Evolutionary conservation across 139 green algal genomes (phyloP).

Genomic region (Parachlorella kessleri): DNA sequence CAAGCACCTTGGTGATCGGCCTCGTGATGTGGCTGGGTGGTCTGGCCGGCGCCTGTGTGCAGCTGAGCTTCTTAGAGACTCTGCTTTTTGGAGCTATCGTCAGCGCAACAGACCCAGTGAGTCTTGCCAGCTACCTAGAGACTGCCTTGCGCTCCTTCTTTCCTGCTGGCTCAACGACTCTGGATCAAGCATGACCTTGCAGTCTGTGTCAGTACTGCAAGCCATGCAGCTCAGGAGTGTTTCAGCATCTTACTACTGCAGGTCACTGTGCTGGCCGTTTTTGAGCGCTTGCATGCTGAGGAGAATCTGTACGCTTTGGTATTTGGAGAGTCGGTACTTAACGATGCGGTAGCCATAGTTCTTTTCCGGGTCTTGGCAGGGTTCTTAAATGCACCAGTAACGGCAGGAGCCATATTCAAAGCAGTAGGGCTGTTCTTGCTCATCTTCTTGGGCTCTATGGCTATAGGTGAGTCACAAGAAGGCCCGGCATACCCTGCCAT

Average conservation of each 20-base stretch:
- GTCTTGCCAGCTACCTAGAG: not conserved
- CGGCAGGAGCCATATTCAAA: constrained; percentile 24
- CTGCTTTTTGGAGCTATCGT: constrained; percentile 63
- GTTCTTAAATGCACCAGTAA: constrained; percentile 30
- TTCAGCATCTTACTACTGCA: constrained; percentile 19
- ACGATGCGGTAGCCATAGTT: constrained; percentile 78
- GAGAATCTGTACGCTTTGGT: constrained; percentile 29
- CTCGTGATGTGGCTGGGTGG: constrained; percentile 53
- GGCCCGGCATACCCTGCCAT: no score
- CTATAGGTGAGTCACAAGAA: constrained; percentile 31
- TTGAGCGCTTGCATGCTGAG: constrained; percentile 24
- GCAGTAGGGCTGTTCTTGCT: constrained; percentile 49
- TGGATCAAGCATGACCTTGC: not conserved
- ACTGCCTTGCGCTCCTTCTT: not conserved
- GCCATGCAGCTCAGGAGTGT: constrained; percentile 22
- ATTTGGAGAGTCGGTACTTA: constrained; percentile 67
- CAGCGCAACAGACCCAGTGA: constrained; percentile 71
- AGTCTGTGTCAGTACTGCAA: constrained; percentile 47
- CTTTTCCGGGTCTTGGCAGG: constrained; percentile 57
- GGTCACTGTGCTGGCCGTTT: constrained; percentile 43
- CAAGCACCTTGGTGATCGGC: constrained; percentile 50
- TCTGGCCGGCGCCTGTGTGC: constrained; percentile 36
- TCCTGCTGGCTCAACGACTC: not conserved
- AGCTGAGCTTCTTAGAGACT: constrained; percentile 39
- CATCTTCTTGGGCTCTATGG: constrained; percentile 63